Evolutionary conservation across 192 early-diverging fungal species (phyloP), one percentile per base, ranked within the genome.

Genomic region (Rhizophagus prolifer): DNA sequence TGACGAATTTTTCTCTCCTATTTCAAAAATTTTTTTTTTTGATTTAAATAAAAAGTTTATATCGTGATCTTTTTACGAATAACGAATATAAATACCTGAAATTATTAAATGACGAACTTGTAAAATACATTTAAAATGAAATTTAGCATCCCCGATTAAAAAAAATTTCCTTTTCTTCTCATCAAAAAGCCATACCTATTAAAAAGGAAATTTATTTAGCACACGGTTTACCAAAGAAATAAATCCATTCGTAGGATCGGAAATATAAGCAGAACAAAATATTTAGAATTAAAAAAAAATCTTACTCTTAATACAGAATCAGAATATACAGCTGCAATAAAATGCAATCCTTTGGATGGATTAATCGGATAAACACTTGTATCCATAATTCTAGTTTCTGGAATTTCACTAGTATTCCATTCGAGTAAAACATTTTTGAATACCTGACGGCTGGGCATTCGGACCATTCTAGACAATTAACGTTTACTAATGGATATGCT

Each of bases 321-420:
- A 0, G 95, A 95, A 75, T 91, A 93, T 0, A 85, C 93, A 7
- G 92, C 87, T 9, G 87, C 90, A 28, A 94, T 79, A 64, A 91
- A 72, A 75, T 91, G 86, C 19, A 83, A 23, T 4, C 81, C 83
- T 16, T 10, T 19, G 8, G 12, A 21, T 66, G 60, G 60, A 70
- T 75, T 47, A 25, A 84, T 58, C 4, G 67, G 58, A 65, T 86
- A 82, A 0, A 90, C 84, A 4, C 86, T 81, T 1, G 90, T 81
- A 69, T 90, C 93, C 94, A 96, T 96, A 68, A 96, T 91, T 4
- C 94, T 81, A 8, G 89, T 90, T 68, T 93, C 92, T 44, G 82
- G 78, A 12, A 82, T 83, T n/a, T 86, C 82, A 78, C 88, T 88
- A 4, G 79, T 26, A 28, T 31, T 28, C 8, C 58, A 38, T 38